A percentile compares a stretch with the other conserved stretches of the same genome.
Evolutionary conservation across 179 eudicot genomes (phyloP).

Genomic region (Patellifolia procumbens): DNA sequence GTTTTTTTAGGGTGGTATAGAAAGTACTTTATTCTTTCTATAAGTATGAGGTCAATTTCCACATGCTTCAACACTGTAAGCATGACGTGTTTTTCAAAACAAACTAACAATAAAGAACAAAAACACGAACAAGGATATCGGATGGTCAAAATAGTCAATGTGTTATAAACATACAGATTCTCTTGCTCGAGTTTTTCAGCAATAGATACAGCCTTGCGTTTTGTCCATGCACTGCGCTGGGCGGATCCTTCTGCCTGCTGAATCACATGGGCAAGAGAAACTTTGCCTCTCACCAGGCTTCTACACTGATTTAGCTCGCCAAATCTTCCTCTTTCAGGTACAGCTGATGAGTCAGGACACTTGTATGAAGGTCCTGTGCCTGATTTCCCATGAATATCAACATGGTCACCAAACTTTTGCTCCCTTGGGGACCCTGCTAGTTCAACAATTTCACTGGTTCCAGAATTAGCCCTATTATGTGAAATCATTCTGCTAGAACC

Average conservation of each 20-base stretch:
- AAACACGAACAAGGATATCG: background rate
- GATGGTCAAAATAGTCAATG: conserved; percentile 7
- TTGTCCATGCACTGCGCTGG: conserved; percentile 72
- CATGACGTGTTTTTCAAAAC: background rate
- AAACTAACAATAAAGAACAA: background rate
- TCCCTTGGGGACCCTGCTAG: conserved; percentile 52
- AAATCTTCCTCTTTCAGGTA: conserved; percentile 39
- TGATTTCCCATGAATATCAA: conserved; percentile 29
- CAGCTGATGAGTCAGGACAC: conserved; percentile 23
- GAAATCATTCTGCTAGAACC: conserved; percentile 27
- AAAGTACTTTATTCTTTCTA: background rate
- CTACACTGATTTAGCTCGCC: conserved; percentile 51
- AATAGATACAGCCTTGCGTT: conserved; percentile 78
- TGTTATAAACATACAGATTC: conserved; percentile 62
- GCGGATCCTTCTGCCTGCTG: conserved; percentile 79
- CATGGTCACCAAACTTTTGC: conserved; percentile 37
- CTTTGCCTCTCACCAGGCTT: conserved; percentile 72
- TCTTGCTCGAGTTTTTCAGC: conserved; percentile 97
- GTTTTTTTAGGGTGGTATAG: no score
- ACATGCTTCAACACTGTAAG: background rate
- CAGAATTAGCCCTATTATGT: conserved; percentile 30
- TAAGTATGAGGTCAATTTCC: background rate
- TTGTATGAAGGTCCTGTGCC: conserved; percentile 30
- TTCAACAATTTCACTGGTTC: conserved; percentile 74
- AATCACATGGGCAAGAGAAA: conserved; percentile 86